phyloP scores from a whole-genome alignment of 805 yeast genomes.

The Lipomyces anomalus region DNA sequence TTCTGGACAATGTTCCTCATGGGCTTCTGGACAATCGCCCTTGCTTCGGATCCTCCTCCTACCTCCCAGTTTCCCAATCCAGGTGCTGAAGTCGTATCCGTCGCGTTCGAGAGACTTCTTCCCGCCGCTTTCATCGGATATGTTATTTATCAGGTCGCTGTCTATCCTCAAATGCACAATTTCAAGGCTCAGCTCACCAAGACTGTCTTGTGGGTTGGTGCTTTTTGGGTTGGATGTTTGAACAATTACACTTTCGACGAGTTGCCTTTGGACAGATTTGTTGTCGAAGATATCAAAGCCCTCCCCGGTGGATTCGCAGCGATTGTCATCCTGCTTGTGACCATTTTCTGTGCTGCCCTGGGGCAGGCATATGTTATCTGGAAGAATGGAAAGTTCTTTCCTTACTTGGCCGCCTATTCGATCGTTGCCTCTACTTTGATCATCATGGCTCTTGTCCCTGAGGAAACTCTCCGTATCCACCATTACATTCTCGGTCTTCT shows the following conservation, averaged over 20 bases:
- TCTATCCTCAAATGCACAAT: constrained; percentile 25
- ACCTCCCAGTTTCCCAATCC: constrained; percentile 50
- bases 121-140: constrained; percentile 69
- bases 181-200: constrained; percentile 34
- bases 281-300: constrained; percentile 58
- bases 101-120: constrained; percentile 66
- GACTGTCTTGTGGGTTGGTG: constrained; percentile 63
- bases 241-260: constrained; percentile 86
- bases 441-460: constrained; percentile 49
- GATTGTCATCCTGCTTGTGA: constrained; percentile 44
- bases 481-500: constrained; percentile 64
- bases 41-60: constrained; percentile 77
- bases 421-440: constrained; percentile 42
- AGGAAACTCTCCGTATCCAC: constrained; percentile 68
- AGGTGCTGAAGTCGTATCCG: constrained; percentile 57
- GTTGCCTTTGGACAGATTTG: constrained; percentile 80
- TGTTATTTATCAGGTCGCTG: constrained; percentile 55
- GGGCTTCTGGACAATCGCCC: constrained; percentile 78
- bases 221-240: constrained; percentile 77
- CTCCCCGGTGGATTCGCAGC: constrained; percentile 76
- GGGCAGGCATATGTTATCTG: constrained; percentile 76
- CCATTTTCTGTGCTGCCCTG: constrained; percentile 50
- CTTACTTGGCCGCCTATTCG: constrained; percentile 52
- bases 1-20: constrained; percentile 57
- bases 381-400: constrained; percentile 53